These are phyloP conservation scores for Trametes cubensis DNA, from an alignment of 768 basidiomycete genomes.

Conservation along the genomic window DNA sequence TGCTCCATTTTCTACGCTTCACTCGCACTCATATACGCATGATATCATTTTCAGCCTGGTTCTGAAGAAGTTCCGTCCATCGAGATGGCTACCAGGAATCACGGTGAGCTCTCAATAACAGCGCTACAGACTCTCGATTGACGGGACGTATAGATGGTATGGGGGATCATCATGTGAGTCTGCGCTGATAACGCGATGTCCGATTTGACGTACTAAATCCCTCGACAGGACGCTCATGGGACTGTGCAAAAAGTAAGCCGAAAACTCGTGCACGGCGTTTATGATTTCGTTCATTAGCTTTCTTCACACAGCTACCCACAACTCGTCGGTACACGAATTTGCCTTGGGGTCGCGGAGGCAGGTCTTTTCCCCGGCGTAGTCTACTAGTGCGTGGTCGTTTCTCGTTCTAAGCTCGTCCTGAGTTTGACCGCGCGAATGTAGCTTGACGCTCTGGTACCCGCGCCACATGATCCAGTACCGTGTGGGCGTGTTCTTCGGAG, in stretches of 20 bases:
- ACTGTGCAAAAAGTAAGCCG: constrained; percentile 58
- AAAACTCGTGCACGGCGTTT: not conserved
- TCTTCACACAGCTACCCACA: constrained; percentile 52
- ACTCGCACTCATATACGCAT: not conserved
- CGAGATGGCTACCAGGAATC: constrained; percentile 69
- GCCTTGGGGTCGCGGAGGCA: constrained; percentile 67
- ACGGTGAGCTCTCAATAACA: constrained; percentile 43
- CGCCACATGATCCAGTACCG: constrained; percentile 32
- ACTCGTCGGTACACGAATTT: constrained; percentile 58
- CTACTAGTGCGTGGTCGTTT: constrained; percentile 55
- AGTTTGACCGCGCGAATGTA: not conserved
- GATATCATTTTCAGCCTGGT: constrained; percentile 39
- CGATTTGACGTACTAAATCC: not conserved
- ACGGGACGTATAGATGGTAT: constrained; percentile 46
- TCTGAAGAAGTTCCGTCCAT: constrained; percentile 65
- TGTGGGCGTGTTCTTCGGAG: constrained; percentile 32
- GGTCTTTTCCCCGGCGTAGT: constrained; percentile 73
- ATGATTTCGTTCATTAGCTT: too few species aligned
- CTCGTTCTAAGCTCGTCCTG: too few species aligned
- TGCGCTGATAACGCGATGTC: not conserved
- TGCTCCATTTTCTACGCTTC: too few species aligned
- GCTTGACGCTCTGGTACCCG: constrained; percentile 32
- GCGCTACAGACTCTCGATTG: not conserved
- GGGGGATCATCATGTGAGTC: constrained; percentile 65
- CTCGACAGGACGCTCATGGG: constrained; percentile 59